Conservation (phyloP, 352 stramenopile species). For the Globisporangium alternatum region DNA sequence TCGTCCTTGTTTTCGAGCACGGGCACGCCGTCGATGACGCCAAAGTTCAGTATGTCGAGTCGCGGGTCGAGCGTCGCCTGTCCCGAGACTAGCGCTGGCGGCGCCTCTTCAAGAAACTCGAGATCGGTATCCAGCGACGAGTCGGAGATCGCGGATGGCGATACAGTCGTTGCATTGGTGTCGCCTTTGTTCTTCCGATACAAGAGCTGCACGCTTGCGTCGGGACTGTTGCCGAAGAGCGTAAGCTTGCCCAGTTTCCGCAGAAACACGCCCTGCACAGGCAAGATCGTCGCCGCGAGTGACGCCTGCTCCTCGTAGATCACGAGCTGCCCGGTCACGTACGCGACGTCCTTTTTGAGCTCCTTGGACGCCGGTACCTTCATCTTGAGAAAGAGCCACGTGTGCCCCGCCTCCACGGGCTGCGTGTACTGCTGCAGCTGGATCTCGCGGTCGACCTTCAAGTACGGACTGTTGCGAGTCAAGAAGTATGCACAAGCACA, state of each 20-base stretch:
- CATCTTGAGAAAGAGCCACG: conserved; percentile 83
- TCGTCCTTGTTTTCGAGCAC: conserved; percentile 59
- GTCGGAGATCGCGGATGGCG: conserved; percentile 12
- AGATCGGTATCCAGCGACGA: conserved; percentile 22
- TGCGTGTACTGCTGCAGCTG: conserved; percentile 78
- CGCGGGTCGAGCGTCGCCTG: conserved; percentile 35
- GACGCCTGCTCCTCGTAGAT: conserved; percentile 83
- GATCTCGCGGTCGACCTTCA: conserved; percentile 70
- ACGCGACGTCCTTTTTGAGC: conserved; percentile 61
- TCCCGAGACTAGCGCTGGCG: conserved; percentile 3
- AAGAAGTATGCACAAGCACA: conserved; percentile 3
- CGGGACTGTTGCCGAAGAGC: conserved; percentile 80
- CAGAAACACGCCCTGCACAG: conserved; percentile 82
- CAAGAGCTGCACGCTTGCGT: conserved; percentile 74
- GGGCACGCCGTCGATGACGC: conserved; percentile 62
- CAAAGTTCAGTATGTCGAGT: conserved; percentile 55
- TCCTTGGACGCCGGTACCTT: conserved; percentile 69
- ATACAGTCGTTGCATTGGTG: conserved; percentile 20
- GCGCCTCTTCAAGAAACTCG: conserved; percentile 21
- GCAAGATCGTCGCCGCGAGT: conserved; percentile 73
- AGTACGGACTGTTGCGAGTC: conserved; percentile 43
- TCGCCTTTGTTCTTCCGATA: conserved; percentile 44
- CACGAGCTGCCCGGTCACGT: conserved; percentile 77
- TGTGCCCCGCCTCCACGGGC: conserved; percentile 64
- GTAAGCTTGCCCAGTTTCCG: conserved; percentile 67